Base-by-base conservation (phyloP, 495 filamentous ascomycete species). In the Aspergillus saccharolyticus region DNA sequence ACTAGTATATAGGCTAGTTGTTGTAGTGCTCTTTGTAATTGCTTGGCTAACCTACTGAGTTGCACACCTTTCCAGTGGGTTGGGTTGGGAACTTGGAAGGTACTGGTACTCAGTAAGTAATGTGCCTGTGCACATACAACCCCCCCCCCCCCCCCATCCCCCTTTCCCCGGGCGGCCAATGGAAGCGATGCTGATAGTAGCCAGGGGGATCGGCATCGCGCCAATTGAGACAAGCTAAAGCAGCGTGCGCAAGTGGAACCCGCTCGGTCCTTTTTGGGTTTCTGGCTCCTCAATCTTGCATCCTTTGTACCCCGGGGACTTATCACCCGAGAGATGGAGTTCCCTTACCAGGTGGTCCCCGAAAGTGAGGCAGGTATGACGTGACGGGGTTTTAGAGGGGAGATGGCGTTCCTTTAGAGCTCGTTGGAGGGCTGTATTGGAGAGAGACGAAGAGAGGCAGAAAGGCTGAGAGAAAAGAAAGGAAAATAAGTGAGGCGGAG, bases 61-160 rank as follows among this genome's bases (percentile, higher is more conserved):
- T 43, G 51, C 49, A 46, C 49, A 58, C 56, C 56, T 58, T n/a
- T 58, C 56, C 56, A 43, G 21, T 24, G 43, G 39, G 56, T 49
- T 58, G 56, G 56, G 44, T 49, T 58, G 56, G 56, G 44, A 55
- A 55, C 44, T 9, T 47, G 42, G n/a, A n/a, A n/a, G n/a, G n/a
- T n/a, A n/a, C n/a, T n/a, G n/a, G n/a, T n/a, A n/a, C n/a, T n/a
- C n/a, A n/a, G n/a, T n/a, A n/a, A n/a, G n/a, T n/a, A n/a, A n/a
- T n/a, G n/a, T n/a, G n/a, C n/a, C n/a, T n/a, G n/a, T n/a, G n/a
- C n/a, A n/a, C n/a, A n/a, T n/a, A n/a, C n/a, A n/a, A n/a, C n/a
- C n/a, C n/a, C n/a, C n/a, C n/a, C n/a, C n/a, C n/a, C n/a, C n/a
- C n/a, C n/a, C n/a, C n/a, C n/a, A n/a, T n/a, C n/a, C n/a, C n/a